These are phyloP conservation scores for Solanum virginianum DNA, from an alignment of 257 asterid species.

Conservation along the genomic window DNA sequence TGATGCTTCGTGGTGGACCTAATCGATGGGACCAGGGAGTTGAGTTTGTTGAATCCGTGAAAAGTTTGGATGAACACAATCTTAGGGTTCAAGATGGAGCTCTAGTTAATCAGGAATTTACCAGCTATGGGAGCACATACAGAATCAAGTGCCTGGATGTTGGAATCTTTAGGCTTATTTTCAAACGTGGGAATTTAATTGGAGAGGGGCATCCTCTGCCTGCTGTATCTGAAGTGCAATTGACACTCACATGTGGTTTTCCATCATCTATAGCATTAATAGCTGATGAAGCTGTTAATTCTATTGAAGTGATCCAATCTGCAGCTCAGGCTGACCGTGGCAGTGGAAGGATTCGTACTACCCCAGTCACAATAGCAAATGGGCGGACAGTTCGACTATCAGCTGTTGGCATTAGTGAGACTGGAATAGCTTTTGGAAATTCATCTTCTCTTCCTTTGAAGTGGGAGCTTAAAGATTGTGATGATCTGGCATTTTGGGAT, in stretches of 20 bases:
- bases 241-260: constrained; percentile 45
- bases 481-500: constrained; percentile 53
- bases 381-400: constrained; percentile 75
- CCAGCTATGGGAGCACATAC: constrained; percentile 40
- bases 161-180: constrained; percentile 51
- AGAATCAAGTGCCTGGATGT: constrained; percentile 54
- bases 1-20: constrained; percentile 82
- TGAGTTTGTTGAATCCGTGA: constrained; percentile 52
- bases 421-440: constrained; percentile 76
- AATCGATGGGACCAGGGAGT: constrained; percentile 66
- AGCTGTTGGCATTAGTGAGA: constrained; percentile 61
- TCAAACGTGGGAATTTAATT: constrained; percentile 76
- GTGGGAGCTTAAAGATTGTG: constrained; percentile 65
- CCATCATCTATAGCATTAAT: constrained; percentile 64
- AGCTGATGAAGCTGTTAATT: constrained; percentile 64
- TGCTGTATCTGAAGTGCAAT: constrained; percentile 59
- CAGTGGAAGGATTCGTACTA: constrained; percentile 45
- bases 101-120: constrained; percentile 20
- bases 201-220: constrained; percentile 69
- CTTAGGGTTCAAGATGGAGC: constrained; percentile 19
- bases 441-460: constrained; percentile 65
- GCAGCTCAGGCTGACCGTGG: constrained; percentile 62
- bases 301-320: constrained; percentile 35
- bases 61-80: constrained; percentile 23
- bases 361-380: constrained; percentile 69